Conservation (phyloP, 1,139 yeast genomes). For the Kodamaea sp. region DNA sequence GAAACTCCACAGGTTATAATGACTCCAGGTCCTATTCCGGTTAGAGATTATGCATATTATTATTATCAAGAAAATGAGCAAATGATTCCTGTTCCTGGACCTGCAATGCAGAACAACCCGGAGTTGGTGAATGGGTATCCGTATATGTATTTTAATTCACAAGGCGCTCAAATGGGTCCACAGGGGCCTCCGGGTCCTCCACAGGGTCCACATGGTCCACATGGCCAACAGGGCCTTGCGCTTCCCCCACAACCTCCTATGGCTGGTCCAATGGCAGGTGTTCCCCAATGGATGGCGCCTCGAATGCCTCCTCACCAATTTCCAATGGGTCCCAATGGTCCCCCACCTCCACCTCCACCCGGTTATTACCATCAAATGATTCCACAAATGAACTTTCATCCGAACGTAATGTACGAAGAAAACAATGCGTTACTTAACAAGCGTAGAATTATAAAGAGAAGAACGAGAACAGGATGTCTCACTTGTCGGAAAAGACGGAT, state of each 20-base stretch:
- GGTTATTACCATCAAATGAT: slow-evolving; percentile 9
- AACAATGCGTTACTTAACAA: slow-evolving; percentile 37
- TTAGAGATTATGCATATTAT: too few relatives aligned
- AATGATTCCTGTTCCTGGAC: too few relatives aligned
- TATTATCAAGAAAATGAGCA: too few relatives aligned
- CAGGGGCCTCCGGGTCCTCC: slow-evolving; percentile 7
- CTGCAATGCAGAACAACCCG: too few relatives aligned
- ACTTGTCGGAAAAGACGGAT: slow-evolving; percentile 30
- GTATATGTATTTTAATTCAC: not conserved
- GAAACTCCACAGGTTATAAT: too few relatives aligned
- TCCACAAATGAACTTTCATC: slow-evolving; percentile 6
- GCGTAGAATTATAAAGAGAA: slow-evolving; percentile 34
- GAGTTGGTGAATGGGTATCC: too few relatives aligned
- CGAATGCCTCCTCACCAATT: slow-evolving; percentile 3
- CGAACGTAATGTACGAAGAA: slow-evolving; percentile 21
- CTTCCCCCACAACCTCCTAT: slow-evolving; percentile 7
- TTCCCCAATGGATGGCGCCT: not conserved
- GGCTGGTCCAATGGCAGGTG: slow-evolving; percentile 2
- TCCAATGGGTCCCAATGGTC: slow-evolving; percentile 1
- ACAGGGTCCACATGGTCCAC: slow-evolving; percentile 2
- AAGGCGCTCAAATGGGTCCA: slow-evolving; percentile 8
- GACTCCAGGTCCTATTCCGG: too few relatives aligned
- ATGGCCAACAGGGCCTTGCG: not conserved
- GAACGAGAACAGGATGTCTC: slow-evolving; percentile 28
- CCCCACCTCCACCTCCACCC: slow-evolving; percentile 5